phyloP scores from a whole-genome alignment of 352 stramenopile genomes.

The Phytophthora brassicae region DNA sequence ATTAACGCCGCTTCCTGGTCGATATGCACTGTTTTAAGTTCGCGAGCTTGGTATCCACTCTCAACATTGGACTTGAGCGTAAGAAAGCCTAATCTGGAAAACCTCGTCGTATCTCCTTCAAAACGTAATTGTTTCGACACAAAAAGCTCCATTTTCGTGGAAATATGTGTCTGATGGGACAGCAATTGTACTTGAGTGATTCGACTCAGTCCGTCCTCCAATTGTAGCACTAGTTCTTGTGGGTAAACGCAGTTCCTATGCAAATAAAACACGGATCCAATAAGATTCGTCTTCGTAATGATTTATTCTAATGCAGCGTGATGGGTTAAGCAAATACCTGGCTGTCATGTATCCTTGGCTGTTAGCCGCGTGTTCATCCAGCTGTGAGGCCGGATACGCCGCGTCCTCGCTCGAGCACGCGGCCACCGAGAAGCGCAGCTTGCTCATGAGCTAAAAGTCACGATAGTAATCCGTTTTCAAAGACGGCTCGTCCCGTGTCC shows the following conservation, averaged over 20 bases:
- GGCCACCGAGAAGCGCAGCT: constrained; percentile 83
- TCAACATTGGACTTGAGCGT: constrained; percentile 84
- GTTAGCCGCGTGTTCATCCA: constrained; percentile 76
- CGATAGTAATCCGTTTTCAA: not conserved
- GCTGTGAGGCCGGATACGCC: constrained; percentile 76
- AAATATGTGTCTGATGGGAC: constrained; percentile 92
- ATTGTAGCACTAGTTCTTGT: constrained; percentile 89
- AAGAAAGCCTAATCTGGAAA: constrained; percentile 81
- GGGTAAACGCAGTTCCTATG: constrained; percentile 91
- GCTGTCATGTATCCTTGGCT: constrained; percentile 82
- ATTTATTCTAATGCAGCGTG: not conserved
- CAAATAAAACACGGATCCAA: not conserved
- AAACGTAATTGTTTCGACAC: constrained; percentile 55
- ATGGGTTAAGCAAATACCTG: constrained; percentile 34
- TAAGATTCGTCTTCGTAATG: not conserved
- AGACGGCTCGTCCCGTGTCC: not conserved
- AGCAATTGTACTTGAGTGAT: constrained; percentile 89
- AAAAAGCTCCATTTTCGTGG: constrained; percentile 93
- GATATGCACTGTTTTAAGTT: constrained; percentile 94
- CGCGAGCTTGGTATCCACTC: constrained; percentile 84
- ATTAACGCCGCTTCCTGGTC: constrained; percentile 81
- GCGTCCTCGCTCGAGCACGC: constrained; percentile 88
- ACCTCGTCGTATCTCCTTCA: constrained; percentile 47
- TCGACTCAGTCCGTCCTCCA: constrained; percentile 66
- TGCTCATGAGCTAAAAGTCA: too few species aligned